A percentile compares a stretch with the other conserved stretches of the same genome.
Conservation (phyloP, 1,284 basidiomycete genomes). For the Leccinum subatratum region DNA sequence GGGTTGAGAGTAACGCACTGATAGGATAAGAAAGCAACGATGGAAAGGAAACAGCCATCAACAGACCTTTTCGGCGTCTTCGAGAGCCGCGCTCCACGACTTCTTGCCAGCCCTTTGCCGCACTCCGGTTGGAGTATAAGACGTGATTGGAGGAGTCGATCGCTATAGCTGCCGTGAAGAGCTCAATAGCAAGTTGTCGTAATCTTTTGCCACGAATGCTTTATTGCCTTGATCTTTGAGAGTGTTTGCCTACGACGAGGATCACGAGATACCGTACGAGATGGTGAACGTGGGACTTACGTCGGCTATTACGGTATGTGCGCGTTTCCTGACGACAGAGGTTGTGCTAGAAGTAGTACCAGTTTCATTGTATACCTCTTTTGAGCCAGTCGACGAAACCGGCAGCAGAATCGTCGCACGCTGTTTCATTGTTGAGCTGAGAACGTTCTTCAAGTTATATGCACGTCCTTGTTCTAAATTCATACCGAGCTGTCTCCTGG, state of each 20-base stretch:
- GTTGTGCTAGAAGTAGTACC: neutral
- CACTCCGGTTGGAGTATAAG: conserved; percentile 90
- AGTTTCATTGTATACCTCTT: no score
- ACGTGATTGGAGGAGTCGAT: conserved; percentile 84
- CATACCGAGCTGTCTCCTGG: no score
- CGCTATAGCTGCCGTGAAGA: conserved; percentile 85
- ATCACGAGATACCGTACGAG: neutral
- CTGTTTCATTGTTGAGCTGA: no score
- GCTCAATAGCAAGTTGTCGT: conserved; percentile 76
- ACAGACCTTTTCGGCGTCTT: conserved; percentile 84
- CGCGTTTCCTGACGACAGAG: neutral
- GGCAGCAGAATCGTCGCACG: no score
- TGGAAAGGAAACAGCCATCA: conserved; percentile 21
- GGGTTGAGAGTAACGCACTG: conserved; percentile 78
- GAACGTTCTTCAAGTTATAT: no score
- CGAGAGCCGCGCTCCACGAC: conserved; percentile 72
- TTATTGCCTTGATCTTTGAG: conserved; percentile 96
- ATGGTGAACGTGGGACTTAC: conserved; percentile 18
- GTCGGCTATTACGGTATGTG: conserved; percentile 28
- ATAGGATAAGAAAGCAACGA: conserved; percentile 7
- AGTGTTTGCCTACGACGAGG: conserved; percentile 42
- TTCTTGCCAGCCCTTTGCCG: conserved; percentile 82
- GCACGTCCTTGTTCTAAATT: no score
- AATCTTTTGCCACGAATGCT: conserved; percentile 91
- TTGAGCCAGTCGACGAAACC: no score